A percentile compares a stretch with the other conserved stretches of the same genome.
These are phyloP conservation scores for Pseudoscleropodium purum DNA, from an alignment of 225 moss, liverwort and hornwort genomes.

Conservation along the genomic window DNA sequence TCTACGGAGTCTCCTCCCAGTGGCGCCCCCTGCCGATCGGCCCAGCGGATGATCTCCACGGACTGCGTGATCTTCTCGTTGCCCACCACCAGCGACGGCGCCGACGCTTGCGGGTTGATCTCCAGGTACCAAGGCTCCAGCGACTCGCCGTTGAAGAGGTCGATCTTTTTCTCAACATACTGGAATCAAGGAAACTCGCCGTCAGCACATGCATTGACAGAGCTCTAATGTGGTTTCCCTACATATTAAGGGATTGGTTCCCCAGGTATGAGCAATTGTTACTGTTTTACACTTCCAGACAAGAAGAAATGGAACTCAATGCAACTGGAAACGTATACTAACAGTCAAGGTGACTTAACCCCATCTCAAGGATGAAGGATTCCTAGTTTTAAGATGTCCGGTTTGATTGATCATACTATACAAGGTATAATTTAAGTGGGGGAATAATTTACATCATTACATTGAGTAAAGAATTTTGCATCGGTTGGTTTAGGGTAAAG, in stretches of 20 bases:
- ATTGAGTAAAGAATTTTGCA: background rate
- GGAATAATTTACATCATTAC: background rate
- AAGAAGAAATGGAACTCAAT: background rate
- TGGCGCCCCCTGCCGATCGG: conserved; percentile 53
- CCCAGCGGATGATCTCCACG: conserved; percentile 70
- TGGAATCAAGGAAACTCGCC: background rate
- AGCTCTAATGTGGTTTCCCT: background rate
- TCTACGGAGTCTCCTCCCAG: conserved; percentile 78
- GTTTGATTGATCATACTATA: background rate
- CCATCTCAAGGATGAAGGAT: background rate
- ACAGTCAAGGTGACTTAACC: background rate
- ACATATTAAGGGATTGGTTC: background rate
- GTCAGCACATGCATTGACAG: background rate
- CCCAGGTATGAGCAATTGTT: background rate
- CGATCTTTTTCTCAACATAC: conserved; percentile 71
- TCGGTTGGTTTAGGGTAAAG: background rate
- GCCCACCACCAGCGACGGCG: conserved; percentile 56
- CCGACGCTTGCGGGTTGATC: conserved; percentile 46
- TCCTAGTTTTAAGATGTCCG: background rate
- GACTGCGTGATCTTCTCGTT: conserved; percentile 43
- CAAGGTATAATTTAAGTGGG: too few relatives aligned
- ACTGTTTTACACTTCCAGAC: background rate
- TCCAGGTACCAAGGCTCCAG: conserved; percentile 69
- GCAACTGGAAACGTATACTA: background rate
- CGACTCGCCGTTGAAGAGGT: conserved; percentile 62